These are phyloP conservation scores for Melaleuca quinquenervia DNA, from an alignment of 345 rosid species.

Conservation along the genomic window DNA sequence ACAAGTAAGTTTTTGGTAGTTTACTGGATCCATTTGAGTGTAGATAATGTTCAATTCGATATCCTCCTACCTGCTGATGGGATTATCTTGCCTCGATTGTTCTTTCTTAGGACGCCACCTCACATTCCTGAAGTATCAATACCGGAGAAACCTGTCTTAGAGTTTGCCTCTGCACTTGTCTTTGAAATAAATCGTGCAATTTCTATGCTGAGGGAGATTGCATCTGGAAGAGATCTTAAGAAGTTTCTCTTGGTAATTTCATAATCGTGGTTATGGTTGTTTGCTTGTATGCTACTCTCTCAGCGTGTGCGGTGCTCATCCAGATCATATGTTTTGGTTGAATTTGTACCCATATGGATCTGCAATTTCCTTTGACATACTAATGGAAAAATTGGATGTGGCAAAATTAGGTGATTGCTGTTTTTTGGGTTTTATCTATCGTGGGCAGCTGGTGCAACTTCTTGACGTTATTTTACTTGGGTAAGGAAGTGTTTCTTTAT, in stretches of 20 bases:
- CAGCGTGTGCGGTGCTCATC: not conserved
- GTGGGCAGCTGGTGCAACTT: constrained; percentile 39
- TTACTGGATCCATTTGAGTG: not conserved
- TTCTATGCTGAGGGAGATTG: constrained; percentile 24
- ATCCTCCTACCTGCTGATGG: not conserved
- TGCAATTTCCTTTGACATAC: not conserved
- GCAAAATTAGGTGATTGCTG: constrained; percentile 25
- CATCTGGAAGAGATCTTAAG: constrained; percentile 39
- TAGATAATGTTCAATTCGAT: not conserved
- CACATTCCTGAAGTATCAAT: constrained; percentile 28
- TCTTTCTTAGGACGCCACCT: constrained; percentile 26
- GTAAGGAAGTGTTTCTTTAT: constrained; percentile 7
- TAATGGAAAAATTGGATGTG: not conserved
- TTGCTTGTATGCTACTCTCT: not conserved
- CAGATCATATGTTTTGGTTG: not conserved
- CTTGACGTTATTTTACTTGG: constrained; percentile 36
- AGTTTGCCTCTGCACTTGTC: constrained; percentile 22
- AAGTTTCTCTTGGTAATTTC: constrained; percentile 30
- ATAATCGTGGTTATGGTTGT: not conserved
- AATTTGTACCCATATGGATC: not conserved
- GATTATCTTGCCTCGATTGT: not conserved
- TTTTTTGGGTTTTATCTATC: constrained; percentile 26
- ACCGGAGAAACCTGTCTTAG: constrained; percentile 30
- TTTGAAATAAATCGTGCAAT: constrained; percentile 23
- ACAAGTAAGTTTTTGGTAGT: constrained; percentile 51